Percentiles rank a stretch among this genome's conserved stretches.
Evolutionary conservation across 2,329 filamentous ascomycete genomes (phyloP).

Genomic region (Verticillium nonalfalfae): DNA sequence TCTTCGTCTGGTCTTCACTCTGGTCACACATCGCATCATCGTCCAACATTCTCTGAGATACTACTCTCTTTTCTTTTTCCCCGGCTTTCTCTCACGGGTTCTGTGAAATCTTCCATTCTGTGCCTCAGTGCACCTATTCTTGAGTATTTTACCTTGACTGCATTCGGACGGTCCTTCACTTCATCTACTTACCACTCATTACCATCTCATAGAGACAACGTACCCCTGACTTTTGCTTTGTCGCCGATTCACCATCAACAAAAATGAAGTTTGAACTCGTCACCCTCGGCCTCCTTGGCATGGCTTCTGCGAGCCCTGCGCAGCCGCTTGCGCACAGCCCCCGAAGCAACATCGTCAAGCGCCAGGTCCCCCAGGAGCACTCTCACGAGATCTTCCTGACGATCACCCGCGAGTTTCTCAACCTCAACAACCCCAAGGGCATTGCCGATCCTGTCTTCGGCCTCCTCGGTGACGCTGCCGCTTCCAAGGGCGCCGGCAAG

Average conservation of each 20-base stretch:
- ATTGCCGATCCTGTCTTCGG: constrained; percentile 43
- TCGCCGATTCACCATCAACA: neutral
- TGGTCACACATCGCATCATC: neutral
- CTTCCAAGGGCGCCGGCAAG: constrained; percentile 24
- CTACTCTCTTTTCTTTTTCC: neutral
- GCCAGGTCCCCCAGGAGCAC: constrained; percentile 45
- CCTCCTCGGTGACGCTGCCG: constrained; percentile 44
- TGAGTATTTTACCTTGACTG: neutral
- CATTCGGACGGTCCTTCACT: neutral
- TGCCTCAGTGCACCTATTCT: constrained; percentile 3
- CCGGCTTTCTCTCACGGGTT: constrained; percentile 8
- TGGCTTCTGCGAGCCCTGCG: constrained; percentile 1
- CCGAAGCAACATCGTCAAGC: constrained; percentile 14
- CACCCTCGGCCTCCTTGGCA: constrained; percentile 7
- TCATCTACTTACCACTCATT: neutral
- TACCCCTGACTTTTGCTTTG: neutral
- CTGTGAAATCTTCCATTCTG: constrained; percentile 16
- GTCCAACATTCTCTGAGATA: neutral
- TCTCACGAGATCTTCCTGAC: constrained; percentile 39
- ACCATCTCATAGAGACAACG: neutral
- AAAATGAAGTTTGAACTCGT: constrained; percentile 13
- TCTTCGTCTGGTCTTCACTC: neutral
- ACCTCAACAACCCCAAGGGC: constrained; percentile 38
- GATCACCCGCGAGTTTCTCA: constrained; percentile 31
- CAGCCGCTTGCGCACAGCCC: constrained; percentile 1